phyloP scores from a whole-genome alignment of 192 early-diverging fungal species.

The Coemansia reversa region DNA sequence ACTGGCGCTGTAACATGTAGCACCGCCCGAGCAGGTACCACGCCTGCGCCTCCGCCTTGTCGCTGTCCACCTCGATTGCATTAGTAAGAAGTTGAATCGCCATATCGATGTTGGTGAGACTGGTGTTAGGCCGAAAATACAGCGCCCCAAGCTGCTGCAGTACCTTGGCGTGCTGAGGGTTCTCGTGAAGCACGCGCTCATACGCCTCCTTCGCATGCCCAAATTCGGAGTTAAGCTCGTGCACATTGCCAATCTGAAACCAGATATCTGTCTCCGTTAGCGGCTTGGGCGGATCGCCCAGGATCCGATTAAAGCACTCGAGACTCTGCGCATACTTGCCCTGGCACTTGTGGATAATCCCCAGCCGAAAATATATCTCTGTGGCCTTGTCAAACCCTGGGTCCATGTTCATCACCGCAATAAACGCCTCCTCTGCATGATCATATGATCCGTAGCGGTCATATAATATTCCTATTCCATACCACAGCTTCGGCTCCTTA shows the following conservation, averaged over 20 bases:
- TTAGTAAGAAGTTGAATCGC: slow-evolving; percentile 81
- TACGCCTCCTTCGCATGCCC: slow-evolving; percentile 82
- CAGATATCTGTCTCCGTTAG: slow-evolving; percentile 94
- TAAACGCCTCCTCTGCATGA: slow-evolving; percentile 95
- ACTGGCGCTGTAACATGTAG: slow-evolving; percentile 94
- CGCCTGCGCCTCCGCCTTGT: slow-evolving; percentile 87
- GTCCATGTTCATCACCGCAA: slow-evolving; percentile 92
- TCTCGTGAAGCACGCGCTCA: slow-evolving; percentile 84
- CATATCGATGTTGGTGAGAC: slow-evolving; percentile 78
- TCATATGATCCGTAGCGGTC: slow-evolving; percentile 96
- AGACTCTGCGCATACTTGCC: slow-evolving; percentile 45
- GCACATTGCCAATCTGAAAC: slow-evolving; percentile 98
- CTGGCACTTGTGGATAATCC: slow-evolving; percentile 92
- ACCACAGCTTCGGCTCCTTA: slow-evolving; percentile 99
- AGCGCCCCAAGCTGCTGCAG: slow-evolving; percentile 96
- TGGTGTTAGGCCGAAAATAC: slow-evolving; percentile 85
- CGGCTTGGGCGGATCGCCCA: slow-evolving; percentile 85
- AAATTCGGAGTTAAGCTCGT: slow-evolving; percentile 92
- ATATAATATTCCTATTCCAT: slow-evolving; percentile 96
- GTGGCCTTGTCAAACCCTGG: slow-evolving; percentile 96
- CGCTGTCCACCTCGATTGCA: slow-evolving; percentile 77
- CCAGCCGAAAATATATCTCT: slow-evolving; percentile 96
- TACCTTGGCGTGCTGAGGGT: slow-evolving; percentile 92
- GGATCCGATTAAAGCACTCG: slow-evolving; percentile 89
- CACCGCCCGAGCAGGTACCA: slow-evolving; percentile 95